phyloP scores from a whole-genome alignment of 2,329 filamentous ascomycete species.

The Penicillium olsonii region DNA sequence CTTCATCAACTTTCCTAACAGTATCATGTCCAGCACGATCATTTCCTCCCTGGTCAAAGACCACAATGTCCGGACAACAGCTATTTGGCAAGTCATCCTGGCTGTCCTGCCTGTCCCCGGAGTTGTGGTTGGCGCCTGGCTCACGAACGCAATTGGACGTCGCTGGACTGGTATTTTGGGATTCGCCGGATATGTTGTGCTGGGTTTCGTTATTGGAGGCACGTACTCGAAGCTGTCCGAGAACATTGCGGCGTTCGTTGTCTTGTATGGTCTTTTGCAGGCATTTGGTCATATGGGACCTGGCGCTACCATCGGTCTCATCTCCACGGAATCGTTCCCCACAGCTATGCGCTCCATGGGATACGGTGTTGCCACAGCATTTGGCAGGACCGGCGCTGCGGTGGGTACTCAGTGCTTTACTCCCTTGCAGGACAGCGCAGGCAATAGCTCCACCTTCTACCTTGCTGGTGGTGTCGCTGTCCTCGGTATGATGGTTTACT shows the following conservation, averaged over 20 bases:
- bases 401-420: slow-evolving; percentile 39
- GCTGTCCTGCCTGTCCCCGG: slow-evolving; percentile 36
- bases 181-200: slow-evolving; percentile 30
- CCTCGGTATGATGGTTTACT: slow-evolving; percentile 32
- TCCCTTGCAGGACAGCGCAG: slow-evolving; percentile 31
- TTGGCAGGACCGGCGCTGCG: slow-evolving; percentile 38
- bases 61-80: slow-evolving; percentile 34
- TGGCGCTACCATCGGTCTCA: slow-evolving; percentile 35
- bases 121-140: slow-evolving; percentile 35
- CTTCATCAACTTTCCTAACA: slow-evolving; percentile 42
- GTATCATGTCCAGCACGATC: slow-evolving; percentile 39
- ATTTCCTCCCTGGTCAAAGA: slow-evolving; percentile 35
- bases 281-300: slow-evolving; percentile 39
- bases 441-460: slow-evolving; percentile 35
- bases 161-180: slow-evolving; percentile 33
- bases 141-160: slow-evolving; percentile 35
- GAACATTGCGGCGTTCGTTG: slow-evolving; percentile 36
- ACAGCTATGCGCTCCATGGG: slow-evolving; percentile 36
- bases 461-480: slow-evolving; percentile 32
- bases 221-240: slow-evolving; percentile 27
- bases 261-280: slow-evolving; percentile 37
- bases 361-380: slow-evolving; percentile 35
- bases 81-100: slow-evolving; percentile 39
- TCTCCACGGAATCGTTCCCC: slow-evolving; percentile 35
- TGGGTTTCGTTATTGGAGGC: slow-evolving; percentile 37